Percentiles rank a stretch among this genome's conserved stretches.
These are phyloP conservation scores for Ascochyta clinopodiicola DNA, from an alignment of 2,329 filamentous ascomycete species.

Conservation along the genomic window DNA sequence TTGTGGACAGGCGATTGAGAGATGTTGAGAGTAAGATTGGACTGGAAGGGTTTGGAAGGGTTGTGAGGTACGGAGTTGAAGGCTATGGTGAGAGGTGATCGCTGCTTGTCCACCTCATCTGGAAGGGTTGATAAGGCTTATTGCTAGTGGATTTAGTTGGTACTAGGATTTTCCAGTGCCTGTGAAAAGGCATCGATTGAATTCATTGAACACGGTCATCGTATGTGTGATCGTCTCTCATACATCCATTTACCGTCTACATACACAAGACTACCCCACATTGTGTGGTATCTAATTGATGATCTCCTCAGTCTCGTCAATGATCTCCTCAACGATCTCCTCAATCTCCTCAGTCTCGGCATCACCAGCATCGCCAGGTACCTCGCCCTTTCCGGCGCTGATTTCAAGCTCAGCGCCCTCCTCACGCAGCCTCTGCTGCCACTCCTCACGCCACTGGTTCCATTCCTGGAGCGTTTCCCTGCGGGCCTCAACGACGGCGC, in stretches of 20 bases:
- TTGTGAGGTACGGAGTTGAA: background rate
- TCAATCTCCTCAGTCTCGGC: constrained; percentile 63
- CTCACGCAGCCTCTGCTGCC: constrained; percentile 67
- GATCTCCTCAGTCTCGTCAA: constrained; percentile 88
- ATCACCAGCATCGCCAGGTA: constrained; percentile 53
- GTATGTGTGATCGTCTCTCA: background rate
- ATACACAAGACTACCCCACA: background rate
- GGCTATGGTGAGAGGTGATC: background rate
- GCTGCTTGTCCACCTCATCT: too few species aligned
- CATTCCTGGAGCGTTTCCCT: constrained; percentile 86
- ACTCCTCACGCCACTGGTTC: constrained; percentile 79
- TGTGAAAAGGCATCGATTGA: too few species aligned
- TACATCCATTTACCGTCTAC: constrained; percentile 10
- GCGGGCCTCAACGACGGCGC: constrained; percentile 88
- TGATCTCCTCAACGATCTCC: constrained; percentile 87
- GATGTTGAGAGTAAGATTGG: constrained; percentile 8
- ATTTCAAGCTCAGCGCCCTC: constrained; percentile 65
- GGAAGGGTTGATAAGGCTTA: too few species aligned
- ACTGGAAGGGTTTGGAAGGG: background rate
- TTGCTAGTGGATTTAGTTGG: too few species aligned
- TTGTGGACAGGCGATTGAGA: constrained; percentile 2
- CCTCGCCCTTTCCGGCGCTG: constrained; percentile 59
- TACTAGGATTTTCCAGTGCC: too few species aligned
- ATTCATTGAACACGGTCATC: background rate
- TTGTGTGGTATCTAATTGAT: constrained; percentile 31